Conservation (phyloP, 306 rosid genomes). For the Rosa rugosa region DNA sequence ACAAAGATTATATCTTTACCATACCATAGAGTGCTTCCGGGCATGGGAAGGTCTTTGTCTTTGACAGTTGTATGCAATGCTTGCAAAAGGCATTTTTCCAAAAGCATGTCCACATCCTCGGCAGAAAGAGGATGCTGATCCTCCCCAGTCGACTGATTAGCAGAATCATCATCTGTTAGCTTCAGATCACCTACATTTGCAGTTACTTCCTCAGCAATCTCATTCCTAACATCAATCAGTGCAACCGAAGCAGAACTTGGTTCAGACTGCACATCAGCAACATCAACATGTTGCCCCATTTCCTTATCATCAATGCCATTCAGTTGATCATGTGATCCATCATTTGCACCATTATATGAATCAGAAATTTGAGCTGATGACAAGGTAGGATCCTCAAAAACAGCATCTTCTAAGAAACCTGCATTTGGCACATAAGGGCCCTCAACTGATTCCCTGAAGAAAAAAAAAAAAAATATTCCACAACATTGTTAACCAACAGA, state of each 20-base stretch:
- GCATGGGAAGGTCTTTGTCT: conserved; percentile 85
- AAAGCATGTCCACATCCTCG: conserved; percentile 67
- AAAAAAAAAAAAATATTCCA: conserved; percentile 23
- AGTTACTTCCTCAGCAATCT: conserved; percentile 39
- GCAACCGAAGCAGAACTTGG: conserved; percentile 24
- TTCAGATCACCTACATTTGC: conserved; percentile 51
- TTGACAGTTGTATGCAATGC: conserved; percentile 82
- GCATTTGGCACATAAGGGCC: conserved; percentile 78
- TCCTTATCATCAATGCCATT: conserved; percentile 23
- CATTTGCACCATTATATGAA: conserved; percentile 34
- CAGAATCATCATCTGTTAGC: conserved; percentile 46
- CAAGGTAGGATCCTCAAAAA: conserved; percentile 75
- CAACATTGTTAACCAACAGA: conserved; percentile 15
- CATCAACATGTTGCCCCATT: conserved; percentile 38
- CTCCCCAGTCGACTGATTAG: conserved; percentile 39
- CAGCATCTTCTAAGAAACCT: conserved; percentile 85
- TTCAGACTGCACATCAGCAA: conserved; percentile 34
- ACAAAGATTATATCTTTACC: conserved; percentile 1
- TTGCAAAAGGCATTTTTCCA: conserved; percentile 93
- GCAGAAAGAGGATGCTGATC: conserved; percentile 55
- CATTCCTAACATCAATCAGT: conserved; percentile 28
- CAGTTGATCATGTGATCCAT: conserved; percentile 42
- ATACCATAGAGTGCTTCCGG: conserved; percentile 96
- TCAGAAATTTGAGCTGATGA: conserved; percentile 42
- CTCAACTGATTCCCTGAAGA: conserved; percentile 78